A percentile compares a stretch with the other conserved stretches of the same genome.
These are phyloP conservation scores for Penicillium cosmopolitanum DNA, from an alignment of 495 filamentous ascomycete genomes.

Conservation along the genomic window DNA sequence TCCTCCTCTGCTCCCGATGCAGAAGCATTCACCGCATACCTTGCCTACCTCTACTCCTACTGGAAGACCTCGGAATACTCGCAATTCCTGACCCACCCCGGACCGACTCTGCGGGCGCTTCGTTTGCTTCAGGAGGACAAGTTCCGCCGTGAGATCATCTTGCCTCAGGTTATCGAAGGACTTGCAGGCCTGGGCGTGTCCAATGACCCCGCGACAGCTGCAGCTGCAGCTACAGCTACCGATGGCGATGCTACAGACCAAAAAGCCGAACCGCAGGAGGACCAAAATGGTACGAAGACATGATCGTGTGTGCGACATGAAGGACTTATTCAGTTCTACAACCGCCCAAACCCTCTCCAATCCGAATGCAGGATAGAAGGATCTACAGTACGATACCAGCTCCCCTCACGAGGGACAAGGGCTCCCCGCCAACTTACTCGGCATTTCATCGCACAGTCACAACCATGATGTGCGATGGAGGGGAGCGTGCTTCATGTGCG, in stretches of 20 bases:
- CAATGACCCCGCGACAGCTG: slow-evolving; percentile 23
- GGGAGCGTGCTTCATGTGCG: slow-evolving; percentile 28
- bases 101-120: slow-evolving; percentile 79
- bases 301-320: slow-evolving; percentile 20
- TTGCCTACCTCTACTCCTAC: slow-evolving; percentile 80
- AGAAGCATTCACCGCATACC: slow-evolving; percentile 76
- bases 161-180: slow-evolving; percentile 67
- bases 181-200: slow-evolving; percentile 62
- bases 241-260: slow-evolving; percentile 34
- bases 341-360: neutral
- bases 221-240: slow-evolving; percentile 21
- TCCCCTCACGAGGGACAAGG: neutral
- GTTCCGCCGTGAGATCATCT: slow-evolving; percentile 82
- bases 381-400: neutral
- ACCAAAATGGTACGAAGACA: slow-evolving; percentile 29
- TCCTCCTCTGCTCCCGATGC: slow-evolving; percentile 57
- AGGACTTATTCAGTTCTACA: neutral
- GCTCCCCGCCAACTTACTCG: slow-evolving; percentile 10
- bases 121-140: slow-evolving; percentile 80
- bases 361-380: neutral
- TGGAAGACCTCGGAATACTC: slow-evolving; percentile 81
- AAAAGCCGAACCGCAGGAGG: slow-evolving; percentile 31
- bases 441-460: slow-evolving; percentile 11
- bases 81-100: slow-evolving; percentile 80
- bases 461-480: slow-evolving; percentile 5